Base-by-base conservation (phyloP, 2,329 filamentous ascomycete species). In the Paecilomyces sp. region DNA sequence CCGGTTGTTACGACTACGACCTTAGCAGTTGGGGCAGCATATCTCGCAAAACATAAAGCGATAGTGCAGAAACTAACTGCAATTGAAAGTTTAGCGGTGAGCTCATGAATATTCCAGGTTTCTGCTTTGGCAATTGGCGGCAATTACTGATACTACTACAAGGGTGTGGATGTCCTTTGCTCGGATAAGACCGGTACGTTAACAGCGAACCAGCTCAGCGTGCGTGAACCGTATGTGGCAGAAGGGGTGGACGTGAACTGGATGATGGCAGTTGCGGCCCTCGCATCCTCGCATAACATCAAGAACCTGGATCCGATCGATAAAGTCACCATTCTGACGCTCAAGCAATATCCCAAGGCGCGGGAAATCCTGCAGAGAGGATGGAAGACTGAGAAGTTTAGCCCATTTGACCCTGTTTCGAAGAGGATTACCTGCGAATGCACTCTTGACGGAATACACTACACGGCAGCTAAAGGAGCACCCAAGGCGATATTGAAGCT, bases 131-230 rank as follows among this genome's bases (percentile, higher is more conserved):
- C 25, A 68, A 30, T 18, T n/a, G 15, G 36, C 30, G 24, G 55
- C 60, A 51, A 61, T 56, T 34, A 25, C 51, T 25, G 24, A 25
- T 53, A 12, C n/a, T 13, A 36, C 59, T 36, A 11, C 57, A 68
- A 66, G 51, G 70, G 86, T 82, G 87, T 89, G 62, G 86, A 89
- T 70, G 85, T 89, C 66, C 83, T 89, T 66, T 90, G 87, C 80
- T 90, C 87, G 65, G 87, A 90, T 77, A 90, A 90, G 82, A 90
- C 88, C 34, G 88, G 88, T 77, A 90, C 87, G 30, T 80, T 90
- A 54, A 63, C 62, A 41, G 62, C 62, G 18, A 63, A 63, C 63
- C 86, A 89, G 77, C 80, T 90, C 59, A 86, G 83, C 67, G 87
- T 89, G 67, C 86, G 87, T 69, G 87, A 89, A 68, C 87, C 87